phyloP scores from a whole-genome alignment of 768 basidiomycete species.

The Boletus subparvulus region DNA sequence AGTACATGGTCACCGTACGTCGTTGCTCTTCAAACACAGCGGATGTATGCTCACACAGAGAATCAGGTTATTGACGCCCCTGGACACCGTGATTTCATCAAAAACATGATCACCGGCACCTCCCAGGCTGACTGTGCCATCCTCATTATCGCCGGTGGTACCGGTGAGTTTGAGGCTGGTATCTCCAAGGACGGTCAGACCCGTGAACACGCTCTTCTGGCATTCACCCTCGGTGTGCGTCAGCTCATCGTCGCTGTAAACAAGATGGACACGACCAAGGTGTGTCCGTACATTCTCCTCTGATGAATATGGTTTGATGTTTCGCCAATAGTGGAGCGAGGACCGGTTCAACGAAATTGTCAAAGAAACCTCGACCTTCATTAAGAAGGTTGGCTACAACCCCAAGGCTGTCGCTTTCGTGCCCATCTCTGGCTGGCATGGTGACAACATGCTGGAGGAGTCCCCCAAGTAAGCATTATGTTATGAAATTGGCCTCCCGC shows the following conservation, averaged over 20 bases:
- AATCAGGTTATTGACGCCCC: conserved; percentile 96
- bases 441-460: conserved; percentile 99
- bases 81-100: conserved; percentile 99
- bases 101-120: conserved; percentile 99
- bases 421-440: conserved; percentile 99
- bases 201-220: conserved; percentile 99
- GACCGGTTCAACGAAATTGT: conserved; percentile 99
- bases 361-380: conserved; percentile 97
- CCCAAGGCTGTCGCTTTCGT: conserved; percentile 98
- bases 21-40: background rate
- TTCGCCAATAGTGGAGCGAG: conserved; percentile 81
- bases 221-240: conserved; percentile 99
- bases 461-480: conserved; percentile 72
- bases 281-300: conserved; percentile 27
- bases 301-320: background rate
- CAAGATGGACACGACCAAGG: conserved; percentile 99
- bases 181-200: conserved; percentile 99
- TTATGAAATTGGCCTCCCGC: background rate
- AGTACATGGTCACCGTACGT: conserved; percentile 87
- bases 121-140: conserved; percentile 99
- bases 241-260: conserved; percentile 99
- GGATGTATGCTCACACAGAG: conserved; percentile 1
- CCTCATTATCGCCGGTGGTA: conserved; percentile 98
- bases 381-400: conserved; percentile 99
- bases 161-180: conserved; percentile 99